A percentile compares a stretch with the other conserved stretches of the same genome.
Evolutionary conservation across 129 eudicot genomes (phyloP).

Genomic region (Solidago caesia): DNA sequence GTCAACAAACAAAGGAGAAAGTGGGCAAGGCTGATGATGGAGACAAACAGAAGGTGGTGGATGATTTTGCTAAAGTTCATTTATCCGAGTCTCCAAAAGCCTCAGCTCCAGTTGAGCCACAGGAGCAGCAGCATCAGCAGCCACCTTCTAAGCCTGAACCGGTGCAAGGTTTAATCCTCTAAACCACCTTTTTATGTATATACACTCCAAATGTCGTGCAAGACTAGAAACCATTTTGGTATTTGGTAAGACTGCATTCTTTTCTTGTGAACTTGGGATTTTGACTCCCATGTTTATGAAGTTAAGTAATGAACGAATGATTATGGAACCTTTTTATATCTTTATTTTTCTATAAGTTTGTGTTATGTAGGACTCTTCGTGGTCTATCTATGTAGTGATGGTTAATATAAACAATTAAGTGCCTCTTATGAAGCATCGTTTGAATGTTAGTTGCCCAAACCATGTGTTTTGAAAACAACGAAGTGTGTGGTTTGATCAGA

Average conservation of each 20-base stretch:
- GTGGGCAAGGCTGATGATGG: constrained; percentile 55
- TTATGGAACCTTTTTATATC: constrained; percentile 11
- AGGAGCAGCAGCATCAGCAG: constrained; percentile 9
- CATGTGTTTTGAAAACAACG: too few species aligned
- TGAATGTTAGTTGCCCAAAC: too few species aligned
- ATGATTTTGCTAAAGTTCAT: constrained; percentile 69
- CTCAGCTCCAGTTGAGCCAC: constrained; percentile 41
- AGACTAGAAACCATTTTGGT: background rate
- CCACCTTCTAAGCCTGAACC: constrained; percentile 53
- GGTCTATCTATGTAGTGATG: too few species aligned
- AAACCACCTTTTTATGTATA: constrained; percentile 31
- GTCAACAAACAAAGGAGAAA: constrained; percentile 76
- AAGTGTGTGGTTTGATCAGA: too few species aligned
- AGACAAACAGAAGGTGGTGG: constrained; percentile 60
- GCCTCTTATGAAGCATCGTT: too few species aligned
- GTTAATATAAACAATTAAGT: too few species aligned
- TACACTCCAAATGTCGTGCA: background rate
- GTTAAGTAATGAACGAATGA: constrained; percentile 2
- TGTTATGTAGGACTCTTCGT: too few species aligned
- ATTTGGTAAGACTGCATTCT: constrained; percentile 5
- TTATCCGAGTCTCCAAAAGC: constrained; percentile 62
- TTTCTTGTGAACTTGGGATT: constrained; percentile 3
- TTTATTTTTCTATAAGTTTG: background rate
- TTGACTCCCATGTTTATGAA: constrained; percentile 18
- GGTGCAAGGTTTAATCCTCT: constrained; percentile 67